Percentiles rank a stretch among this genome's conserved stretches.
phyloP scores from a whole-genome alignment of 148 eudicot genomes.

The Cornus controversa region DNA sequence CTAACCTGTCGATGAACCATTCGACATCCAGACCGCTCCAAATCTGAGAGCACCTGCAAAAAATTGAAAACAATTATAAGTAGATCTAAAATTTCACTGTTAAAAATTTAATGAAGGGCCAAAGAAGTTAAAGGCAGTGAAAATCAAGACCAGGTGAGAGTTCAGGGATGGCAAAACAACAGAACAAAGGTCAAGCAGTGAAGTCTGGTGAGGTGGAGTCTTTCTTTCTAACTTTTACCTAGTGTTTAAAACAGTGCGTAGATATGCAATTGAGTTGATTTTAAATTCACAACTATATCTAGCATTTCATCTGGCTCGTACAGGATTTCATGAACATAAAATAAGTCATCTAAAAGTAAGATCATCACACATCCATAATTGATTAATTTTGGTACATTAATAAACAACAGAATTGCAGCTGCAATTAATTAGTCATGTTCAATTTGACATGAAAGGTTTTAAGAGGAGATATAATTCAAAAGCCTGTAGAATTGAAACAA shows the following conservation, averaged over 20 bases:
- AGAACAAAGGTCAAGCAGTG: too few relatives aligned
- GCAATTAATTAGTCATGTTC: background rate
- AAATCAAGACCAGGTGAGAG: too few relatives aligned
- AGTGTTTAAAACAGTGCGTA: too few relatives aligned
- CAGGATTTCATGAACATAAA: background rate
- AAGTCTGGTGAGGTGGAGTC: too few relatives aligned
- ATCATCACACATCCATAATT: background rate
- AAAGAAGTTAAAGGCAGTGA: too few relatives aligned
- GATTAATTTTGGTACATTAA: background rate
- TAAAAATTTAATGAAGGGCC: background rate
- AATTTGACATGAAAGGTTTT: background rate
- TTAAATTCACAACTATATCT: background rate
- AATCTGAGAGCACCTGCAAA: slow-evolving; percentile 88
- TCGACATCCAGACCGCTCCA: slow-evolving; percentile 98
- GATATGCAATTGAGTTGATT: background rate
- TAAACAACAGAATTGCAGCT: background rate
- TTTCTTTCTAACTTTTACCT: too few relatives aligned
- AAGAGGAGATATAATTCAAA: background rate
- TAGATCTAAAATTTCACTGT: too few relatives aligned
- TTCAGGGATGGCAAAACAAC: too few relatives aligned
- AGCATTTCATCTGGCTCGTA: background rate
- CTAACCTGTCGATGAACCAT: slow-evolving; percentile 97
- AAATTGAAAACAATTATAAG: slow-evolving; percentile 7
- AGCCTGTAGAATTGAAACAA: too few relatives aligned
- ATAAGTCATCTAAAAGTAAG: background rate